These are phyloP conservation scores for Solanum ahanhuiri DNA, from an alignment of 257 asterid species.

Conservation along the genomic window DNA sequence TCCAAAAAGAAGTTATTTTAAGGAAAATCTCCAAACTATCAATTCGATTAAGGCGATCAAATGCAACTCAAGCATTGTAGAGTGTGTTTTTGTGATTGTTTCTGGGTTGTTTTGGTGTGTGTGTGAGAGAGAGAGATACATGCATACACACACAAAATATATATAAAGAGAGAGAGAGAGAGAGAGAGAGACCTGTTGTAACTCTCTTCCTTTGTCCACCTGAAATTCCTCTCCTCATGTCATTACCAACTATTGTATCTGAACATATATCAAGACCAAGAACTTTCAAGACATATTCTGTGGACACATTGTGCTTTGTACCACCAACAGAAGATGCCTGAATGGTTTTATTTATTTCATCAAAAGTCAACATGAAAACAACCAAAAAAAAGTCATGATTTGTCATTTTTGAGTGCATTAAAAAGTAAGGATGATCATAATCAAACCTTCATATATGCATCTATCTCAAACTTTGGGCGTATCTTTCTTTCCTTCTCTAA, in stretches of 20 bases:
- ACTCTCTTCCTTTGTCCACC: conserved; percentile 91
- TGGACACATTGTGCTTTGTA: conserved; percentile 58
- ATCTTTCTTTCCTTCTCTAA: conserved; percentile 54
- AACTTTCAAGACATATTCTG: conserved; percentile 76
- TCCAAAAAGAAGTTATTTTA: neutral
- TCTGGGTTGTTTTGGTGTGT: neutral
- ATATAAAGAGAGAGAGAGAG: neutral
- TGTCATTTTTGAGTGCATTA: neutral
- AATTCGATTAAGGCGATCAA: neutral
- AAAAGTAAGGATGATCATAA: neutral
- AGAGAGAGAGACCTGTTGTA: conserved; percentile 39
- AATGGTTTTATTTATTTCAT: neutral
- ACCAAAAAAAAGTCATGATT: neutral
- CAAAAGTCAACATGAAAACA: neutral
- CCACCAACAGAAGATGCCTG: conserved; percentile 80
- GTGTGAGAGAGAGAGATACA: neutral
- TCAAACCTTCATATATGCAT: conserved; percentile 78
- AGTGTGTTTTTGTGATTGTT: neutral
- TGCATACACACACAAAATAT: neutral
- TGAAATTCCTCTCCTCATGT: conserved; percentile 82
- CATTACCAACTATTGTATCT: conserved; percentile 74
- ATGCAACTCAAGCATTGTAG: neutral
- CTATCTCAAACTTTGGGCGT: conserved; percentile 73
- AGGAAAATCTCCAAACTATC: neutral
- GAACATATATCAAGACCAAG: conserved; percentile 87